Conservation (phyloP, 2,329 filamentous ascomycete genomes). For the Aspergillus thermomutatus region DNA sequence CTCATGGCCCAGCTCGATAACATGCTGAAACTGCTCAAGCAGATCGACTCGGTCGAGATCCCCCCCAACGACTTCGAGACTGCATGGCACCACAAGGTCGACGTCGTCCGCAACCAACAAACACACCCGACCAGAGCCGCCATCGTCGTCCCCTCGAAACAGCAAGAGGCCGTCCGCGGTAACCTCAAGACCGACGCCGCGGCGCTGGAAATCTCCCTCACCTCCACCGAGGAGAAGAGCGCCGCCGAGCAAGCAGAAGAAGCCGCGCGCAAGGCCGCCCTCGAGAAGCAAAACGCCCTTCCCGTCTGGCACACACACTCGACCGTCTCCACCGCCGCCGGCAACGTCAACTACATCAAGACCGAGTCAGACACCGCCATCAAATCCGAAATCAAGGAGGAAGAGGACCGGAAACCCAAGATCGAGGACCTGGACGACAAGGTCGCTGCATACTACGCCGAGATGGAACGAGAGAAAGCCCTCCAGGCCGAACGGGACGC, state of each 20-base stretch:
- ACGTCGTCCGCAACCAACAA: constrained; percentile 43
- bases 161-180: constrained; percentile 40
- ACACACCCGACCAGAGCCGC: constrained; percentile 40
- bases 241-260: constrained; percentile 49
- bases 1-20: constrained; percentile 47
- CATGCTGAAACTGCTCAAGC: constrained; percentile 46
- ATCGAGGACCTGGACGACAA: constrained; percentile 45
- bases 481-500: constrained; percentile 40
- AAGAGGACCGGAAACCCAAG: constrained; percentile 42
- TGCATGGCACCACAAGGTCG: constrained; percentile 48
- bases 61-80: constrained; percentile 49
- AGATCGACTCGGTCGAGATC: constrained; percentile 47
- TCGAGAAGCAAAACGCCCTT: constrained; percentile 51
- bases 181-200: constrained; percentile 43
- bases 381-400: constrained; percentile 41
- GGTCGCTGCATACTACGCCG: constrained; percentile 45
- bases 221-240: constrained; percentile 47
- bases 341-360: constrained; percentile 26
- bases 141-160: constrained; percentile 38
- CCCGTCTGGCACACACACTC: constrained; percentile 53
- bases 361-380: constrained; percentile 29
- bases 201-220: constrained; percentile 49
- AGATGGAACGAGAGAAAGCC: constrained; percentile 44
- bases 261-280: constrained; percentile 44
- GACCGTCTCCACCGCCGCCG: constrained; percentile 38